Conservation (phyloP, 1,284 basidiomycete genomes). For the Ustilago lituana region DNA sequence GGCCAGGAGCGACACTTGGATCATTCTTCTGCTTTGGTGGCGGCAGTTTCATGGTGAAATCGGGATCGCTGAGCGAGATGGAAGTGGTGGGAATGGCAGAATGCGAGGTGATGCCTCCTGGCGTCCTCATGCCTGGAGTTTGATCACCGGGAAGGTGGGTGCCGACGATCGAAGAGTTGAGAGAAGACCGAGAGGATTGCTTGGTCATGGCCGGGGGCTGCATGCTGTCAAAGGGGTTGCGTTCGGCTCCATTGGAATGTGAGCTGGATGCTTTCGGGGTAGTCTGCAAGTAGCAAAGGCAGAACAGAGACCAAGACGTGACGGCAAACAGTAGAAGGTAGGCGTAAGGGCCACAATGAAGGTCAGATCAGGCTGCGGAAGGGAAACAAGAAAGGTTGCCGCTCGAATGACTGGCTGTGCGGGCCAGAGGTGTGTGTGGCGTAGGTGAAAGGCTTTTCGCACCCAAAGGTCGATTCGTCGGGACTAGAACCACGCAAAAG, state of each 20-base stretch:
- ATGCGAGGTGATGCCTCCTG: constrained; percentile 58
- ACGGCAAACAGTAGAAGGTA: too few relatives aligned
- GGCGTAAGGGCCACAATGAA: neutral
- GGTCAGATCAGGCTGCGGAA: constrained; percentile 6
- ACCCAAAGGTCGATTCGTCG: neutral
- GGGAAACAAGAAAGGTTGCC: neutral
- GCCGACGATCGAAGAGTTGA: constrained; percentile 38
- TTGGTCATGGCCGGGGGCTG: constrained; percentile 37
- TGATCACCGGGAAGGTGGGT: constrained; percentile 30
- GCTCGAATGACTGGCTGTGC: too few relatives aligned
- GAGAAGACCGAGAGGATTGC: constrained; percentile 38
- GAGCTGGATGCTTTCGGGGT: constrained; percentile 56
- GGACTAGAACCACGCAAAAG: too few relatives aligned
- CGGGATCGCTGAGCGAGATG: constrained; percentile 54
- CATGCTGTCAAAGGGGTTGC: constrained; percentile 61
- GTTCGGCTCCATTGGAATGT: constrained; percentile 49
- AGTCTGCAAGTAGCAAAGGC: constrained; percentile 23
- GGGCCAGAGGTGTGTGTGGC: too few relatives aligned
- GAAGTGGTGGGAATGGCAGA: constrained; percentile 59
- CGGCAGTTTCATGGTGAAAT: constrained; percentile 66
- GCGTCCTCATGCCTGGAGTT: constrained; percentile 59
- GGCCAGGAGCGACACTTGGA: constrained; percentile 3
- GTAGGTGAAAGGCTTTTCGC: too few relatives aligned
- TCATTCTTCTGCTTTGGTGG: constrained; percentile 52
- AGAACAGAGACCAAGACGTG: neutral